A percentile compares a stretch with the other conserved stretches of the same genome.
Evolutionary conservation across 2,329 filamentous ascomycete species (phyloP).

Genomic region (Tolypocladium album): DNA sequence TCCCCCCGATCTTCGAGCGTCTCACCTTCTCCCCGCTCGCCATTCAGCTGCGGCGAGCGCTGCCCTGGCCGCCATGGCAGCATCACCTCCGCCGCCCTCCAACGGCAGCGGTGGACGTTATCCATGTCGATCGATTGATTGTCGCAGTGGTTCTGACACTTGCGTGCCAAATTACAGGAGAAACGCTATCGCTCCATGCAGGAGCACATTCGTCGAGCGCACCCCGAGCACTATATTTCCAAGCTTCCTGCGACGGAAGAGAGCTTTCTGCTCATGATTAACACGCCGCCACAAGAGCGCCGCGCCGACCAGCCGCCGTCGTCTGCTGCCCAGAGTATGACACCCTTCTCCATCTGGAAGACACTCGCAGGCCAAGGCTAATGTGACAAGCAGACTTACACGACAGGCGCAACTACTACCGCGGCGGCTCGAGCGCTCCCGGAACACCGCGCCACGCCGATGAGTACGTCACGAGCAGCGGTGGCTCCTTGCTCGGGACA

Average conservation of each 20-base stretch:
- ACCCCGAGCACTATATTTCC: constrained; percentile 93
- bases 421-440: constrained; percentile 55
- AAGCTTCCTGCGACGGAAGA: constrained; percentile 97
- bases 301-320: constrained; percentile 26
- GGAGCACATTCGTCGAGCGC: constrained; percentile 94
- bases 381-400: constrained; percentile 32
- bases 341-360: constrained; percentile 7
- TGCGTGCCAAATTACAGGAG: constrained; percentile 47
- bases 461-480: constrained; percentile 45
- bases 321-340: constrained; percentile 21
- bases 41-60: neutral
- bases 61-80: neutral
- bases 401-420: constrained; percentile 41
- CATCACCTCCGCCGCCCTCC: neutral
- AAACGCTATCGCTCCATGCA: constrained; percentile 98
- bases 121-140: neutral
- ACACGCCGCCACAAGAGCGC: constrained; percentile 68
- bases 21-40: neutral
- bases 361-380: neutral
- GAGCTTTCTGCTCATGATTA: constrained; percentile 95
- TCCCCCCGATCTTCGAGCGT: constrained; percentile 20
- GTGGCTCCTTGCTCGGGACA: constrained; percentile 40
- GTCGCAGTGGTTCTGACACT: constrained; percentile 8
- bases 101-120: neutral
- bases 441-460: constrained; percentile 59